These are phyloP conservation scores for Venturia asperata DNA, from an alignment of 2,329 filamentous ascomycete genomes.

Conservation along the genomic window DNA sequence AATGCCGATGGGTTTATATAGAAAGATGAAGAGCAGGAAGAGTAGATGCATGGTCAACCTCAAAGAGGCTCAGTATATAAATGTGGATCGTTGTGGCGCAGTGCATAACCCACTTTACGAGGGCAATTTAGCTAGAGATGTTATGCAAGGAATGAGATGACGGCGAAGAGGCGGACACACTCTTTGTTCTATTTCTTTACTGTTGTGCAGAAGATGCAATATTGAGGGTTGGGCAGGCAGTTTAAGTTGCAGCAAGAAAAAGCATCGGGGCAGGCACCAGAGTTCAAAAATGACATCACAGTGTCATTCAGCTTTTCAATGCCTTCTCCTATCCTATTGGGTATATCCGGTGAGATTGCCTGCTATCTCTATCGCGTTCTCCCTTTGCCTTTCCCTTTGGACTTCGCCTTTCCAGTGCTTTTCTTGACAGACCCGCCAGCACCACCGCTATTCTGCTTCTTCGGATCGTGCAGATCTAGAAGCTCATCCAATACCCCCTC, in stretches of 20 bases:
- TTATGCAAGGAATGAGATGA: not conserved
- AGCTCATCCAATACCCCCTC: not conserved
- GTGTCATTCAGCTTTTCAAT: not conserved
- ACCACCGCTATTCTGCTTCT: not conserved
- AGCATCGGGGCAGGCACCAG: not conserved
- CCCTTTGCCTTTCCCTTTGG: not conserved
- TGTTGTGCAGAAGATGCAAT: too few species aligned
- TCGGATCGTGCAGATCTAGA: slow-evolving; percentile 4
- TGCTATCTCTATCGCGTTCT: not conserved
- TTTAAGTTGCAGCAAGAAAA: not conserved
- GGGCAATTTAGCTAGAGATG: not conserved
- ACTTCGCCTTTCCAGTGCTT: not conserved
- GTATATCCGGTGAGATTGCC: not conserved
- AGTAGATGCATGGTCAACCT: not conserved
- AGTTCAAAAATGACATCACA: slow-evolving; percentile 1
- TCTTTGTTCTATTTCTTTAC: too few species aligned
- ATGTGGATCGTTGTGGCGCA: not conserved
- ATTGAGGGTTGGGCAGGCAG: not conserved
- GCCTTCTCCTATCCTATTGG: not conserved
- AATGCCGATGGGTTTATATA: not conserved
- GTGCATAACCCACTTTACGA: not conserved
- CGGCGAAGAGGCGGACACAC: not conserved
- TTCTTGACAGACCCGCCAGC: not conserved
- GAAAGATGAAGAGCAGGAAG: not conserved
- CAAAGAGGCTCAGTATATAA: not conserved